Base-by-base conservation (phyloP, 495 filamentous ascomycete species). In the Jackrogersella multiformis region DNA sequence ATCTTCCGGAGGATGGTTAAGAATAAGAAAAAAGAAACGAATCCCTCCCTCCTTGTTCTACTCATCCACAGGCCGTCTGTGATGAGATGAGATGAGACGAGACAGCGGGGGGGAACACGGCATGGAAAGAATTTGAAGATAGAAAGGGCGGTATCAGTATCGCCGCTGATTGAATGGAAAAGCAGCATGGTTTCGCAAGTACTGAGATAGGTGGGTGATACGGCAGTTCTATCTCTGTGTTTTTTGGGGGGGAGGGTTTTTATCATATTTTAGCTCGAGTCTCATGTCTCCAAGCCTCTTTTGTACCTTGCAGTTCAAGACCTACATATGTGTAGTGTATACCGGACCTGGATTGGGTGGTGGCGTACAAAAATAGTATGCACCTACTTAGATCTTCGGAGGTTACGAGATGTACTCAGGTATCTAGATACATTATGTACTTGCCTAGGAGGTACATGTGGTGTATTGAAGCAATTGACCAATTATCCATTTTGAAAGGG, bases 231-330 rank as follows among this genome's bases (percentile, higher is more conserved):
- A 34, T 45, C 32, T 64, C 21, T 62, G 10, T 35, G 6, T 30
- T 30, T 30, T 30, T n/a, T n/a, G n/a, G n/a, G n/a, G n/a, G n/a
- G n/a, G n/a, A n/a, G n/a, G n/a, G n/a, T n/a, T 30, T 30, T 30
- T 30, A 4, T 30, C 26, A 4, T 30, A 3, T 7, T 7, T 7
- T 30, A 7, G 26, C 23, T 39, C 34, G 42, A 10, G 34, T 9
- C 13, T 8, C n/a, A 24, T 51, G n/a, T 26, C 28, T 4, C 13
- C 21, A 23, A 21, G 55, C 41, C 41, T 23, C 21, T 53, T 34
- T 15, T 51, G 57, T 61, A 61, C 57, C 57, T n/a, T 61, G 57
- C 46, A 53, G 57, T 23, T n/a, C 24, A 53, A 34, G 15, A 44
- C 18, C 42, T 46, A 8, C 20, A 45, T 21, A 23, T 45, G 9